Evolutionary conservation across 306 rosid genomes (phyloP), one percentile per base, ranked within the genome.

Genomic region (Medicago arabica): DNA sequence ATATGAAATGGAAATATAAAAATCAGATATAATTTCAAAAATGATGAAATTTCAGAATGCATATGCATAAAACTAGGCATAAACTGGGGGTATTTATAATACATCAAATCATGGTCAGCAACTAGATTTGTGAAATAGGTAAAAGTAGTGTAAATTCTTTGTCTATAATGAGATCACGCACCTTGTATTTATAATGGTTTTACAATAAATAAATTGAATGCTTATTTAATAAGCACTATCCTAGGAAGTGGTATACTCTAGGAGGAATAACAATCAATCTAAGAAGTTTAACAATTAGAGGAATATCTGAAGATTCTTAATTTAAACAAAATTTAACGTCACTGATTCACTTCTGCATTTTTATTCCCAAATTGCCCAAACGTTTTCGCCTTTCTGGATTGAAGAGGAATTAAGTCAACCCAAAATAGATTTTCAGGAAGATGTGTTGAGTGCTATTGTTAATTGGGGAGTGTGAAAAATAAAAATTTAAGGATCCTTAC

Each of bases 301-400:
- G 31, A 28, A 28, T 28, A 28, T 28, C 31, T 28, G 31, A 28
- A 28, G 31, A 28, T 28, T 28, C 31, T 28, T 28, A 3, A 28
- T 28, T 28, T 28, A 3, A 28, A 28, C 31, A 28, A 28, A 28
- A 28, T 28, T 66, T 41, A 39, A 40, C 8, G 7, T 15, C 17
- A 66, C 38, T 40, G 41, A 65, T n/a, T 25, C 65, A 54, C 10
- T 40, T 44, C 74, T 59, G 68, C 44, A 76, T 34, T 46, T 70
- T 46, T 47, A 21, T 72, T 36, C 15, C 59, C 40, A 10, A 16
- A 12, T 75, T 18, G 11, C 43, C 62, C 36, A 41, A 17, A 55
- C 69, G 19, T 72, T 64, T 71, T 68, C 71, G 23, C 54, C 54
- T 67, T 59, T 77, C 51, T 11, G 25, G 60, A 80, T 41, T 76